Base-by-base conservation (phyloP, 2,329 filamentous ascomycete genomes). In the Paecilomyces dactylethromorphus region DNA sequence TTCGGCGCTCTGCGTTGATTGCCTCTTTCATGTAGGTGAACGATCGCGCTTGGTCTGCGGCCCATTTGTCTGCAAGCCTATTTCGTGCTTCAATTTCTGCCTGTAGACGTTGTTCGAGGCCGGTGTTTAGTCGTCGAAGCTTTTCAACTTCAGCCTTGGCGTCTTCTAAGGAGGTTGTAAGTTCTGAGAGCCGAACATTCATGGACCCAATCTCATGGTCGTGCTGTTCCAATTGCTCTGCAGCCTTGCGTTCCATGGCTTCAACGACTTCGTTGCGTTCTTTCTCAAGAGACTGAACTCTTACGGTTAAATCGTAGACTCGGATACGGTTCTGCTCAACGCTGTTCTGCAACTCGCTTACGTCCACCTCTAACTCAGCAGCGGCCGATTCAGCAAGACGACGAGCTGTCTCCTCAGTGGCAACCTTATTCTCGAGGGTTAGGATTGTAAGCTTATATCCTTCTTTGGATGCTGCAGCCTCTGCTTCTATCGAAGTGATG, bases 161-260 rank as follows among this genome's bases (percentile, higher is more conserved):
- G 6, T 65, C 66, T 22, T 72, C 69, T 3, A 80, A 68, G 2
- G 74, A 72, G 1, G 76, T 76, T 13, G 72, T 71, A 24, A 79
- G 70, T 22, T 73, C 65, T 1, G 73, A 73, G 33, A 78, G 69
- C n/a, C 70, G 71, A 29, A 73, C 73, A 56, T 79, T 80, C 56
- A 80, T 66, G 2, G 60, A 62, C 0, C 75, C 75, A 2, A 74
- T 63, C 31, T 78, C 71, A 57, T 71, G 66, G 51, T 75, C 69
- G 31, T 74, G 69, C 18, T 59, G 61, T 39, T 69, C 61, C 1
- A 64, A 57, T 50, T 70, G 63, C 12, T 70, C 63, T 10, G 55
- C 61, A 6, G 61, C 54, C 22, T 64, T 65, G 22, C 69, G 63
- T 11, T 70, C 65, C 4, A 70, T 61, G 8, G 54, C 59, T 22